Conservation (phyloP, 768 basidiomycete species). For the Gymnopilus junonius region DNA sequence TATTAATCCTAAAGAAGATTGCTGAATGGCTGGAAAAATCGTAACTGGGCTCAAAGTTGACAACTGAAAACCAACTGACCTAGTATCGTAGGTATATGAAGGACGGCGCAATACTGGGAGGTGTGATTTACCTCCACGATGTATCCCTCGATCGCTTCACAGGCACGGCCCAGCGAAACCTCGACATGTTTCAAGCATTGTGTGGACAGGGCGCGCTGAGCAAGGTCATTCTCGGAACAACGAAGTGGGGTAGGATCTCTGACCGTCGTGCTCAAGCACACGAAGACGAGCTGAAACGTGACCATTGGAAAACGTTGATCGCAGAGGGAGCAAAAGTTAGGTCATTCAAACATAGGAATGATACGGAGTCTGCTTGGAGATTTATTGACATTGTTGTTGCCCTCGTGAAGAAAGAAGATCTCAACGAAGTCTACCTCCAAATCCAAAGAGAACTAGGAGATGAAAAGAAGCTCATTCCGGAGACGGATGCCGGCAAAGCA, state of each 20-base stretch:
- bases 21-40: background rate
- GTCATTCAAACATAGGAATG: background rate
- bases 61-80: background rate
- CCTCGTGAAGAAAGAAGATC: background rate
- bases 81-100: background rate
- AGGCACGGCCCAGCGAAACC: background rate
- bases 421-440: background rate
- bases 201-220: background rate
- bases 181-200: background rate
- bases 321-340: background rate
- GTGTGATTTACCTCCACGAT: conserved; percentile 1
- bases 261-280: background rate
- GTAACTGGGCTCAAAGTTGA: background rate
- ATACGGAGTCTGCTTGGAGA: background rate
- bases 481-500: conserved; percentile 15
- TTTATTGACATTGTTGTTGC: background rate
- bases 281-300: background rate
- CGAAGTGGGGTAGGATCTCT: background rate
- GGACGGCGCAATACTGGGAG: background rate
- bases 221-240: background rate
- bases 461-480: conserved; percentile 1
- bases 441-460: conserved; percentile 22
- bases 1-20: background rate
- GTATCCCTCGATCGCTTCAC: conserved; percentile 2
- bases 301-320: conserved; percentile 10